Percentiles rank a stretch among this genome's conserved stretches.
Evolutionary conservation across 1,284 basidiomycete species (phyloP).

Genomic region (Takashimella koratensis): DNA sequence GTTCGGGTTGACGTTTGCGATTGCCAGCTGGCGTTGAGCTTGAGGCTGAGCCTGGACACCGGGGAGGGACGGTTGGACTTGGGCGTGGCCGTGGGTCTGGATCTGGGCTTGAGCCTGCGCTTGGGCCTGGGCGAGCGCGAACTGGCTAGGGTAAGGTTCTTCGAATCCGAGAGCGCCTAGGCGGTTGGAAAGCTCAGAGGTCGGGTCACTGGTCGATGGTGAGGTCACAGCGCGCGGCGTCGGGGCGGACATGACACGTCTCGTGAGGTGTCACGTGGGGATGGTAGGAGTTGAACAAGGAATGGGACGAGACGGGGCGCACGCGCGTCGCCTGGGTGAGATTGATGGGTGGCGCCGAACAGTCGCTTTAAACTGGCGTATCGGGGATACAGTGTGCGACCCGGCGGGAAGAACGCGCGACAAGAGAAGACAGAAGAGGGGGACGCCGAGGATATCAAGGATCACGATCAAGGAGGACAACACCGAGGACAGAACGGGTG

Average conservation of each 20-base stretch:
- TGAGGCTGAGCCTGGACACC: conserved; percentile 1
- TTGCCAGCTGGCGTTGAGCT: neutral
- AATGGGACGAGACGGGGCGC: no score
- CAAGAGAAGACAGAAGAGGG: no score
- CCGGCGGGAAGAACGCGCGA: no score
- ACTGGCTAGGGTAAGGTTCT: neutral
- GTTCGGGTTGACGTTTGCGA: neutral
- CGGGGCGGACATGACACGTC: conserved; percentile 5
- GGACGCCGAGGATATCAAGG: no score
- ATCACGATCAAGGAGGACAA: no score
- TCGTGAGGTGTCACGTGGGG: no score
- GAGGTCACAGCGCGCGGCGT: neutral
- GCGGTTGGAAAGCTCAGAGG: neutral
- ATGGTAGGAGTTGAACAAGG: no score
- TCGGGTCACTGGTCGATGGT: conserved; percentile 5
- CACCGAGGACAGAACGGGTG: no score
- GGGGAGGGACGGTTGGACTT: neutral
- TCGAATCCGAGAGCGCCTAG: neutral
- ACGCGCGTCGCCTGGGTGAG: no score
- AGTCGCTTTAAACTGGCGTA: no score
- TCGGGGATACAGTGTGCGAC: neutral
- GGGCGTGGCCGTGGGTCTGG: conserved; percentile 1
- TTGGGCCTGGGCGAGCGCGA: conserved; percentile 7
- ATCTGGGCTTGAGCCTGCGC: conserved; percentile 7
- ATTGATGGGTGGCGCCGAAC: neutral